These are phyloP conservation scores for Leccinum broughii DNA, from an alignment of 768 basidiomycete genomes.

Conservation along the genomic window DNA sequence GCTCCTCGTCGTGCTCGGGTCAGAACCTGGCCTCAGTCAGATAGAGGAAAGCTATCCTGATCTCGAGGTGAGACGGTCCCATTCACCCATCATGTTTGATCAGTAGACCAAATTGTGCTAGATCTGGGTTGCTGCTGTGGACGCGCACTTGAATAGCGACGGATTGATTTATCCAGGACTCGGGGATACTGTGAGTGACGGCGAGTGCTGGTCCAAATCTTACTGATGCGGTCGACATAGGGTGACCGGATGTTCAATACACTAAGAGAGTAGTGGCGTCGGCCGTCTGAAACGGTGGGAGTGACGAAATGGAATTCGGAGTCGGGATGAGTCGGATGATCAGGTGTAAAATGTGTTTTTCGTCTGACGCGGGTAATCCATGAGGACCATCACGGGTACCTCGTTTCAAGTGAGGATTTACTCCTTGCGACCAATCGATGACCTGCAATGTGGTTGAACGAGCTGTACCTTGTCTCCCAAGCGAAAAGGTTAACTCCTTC, in stretches of 20 bases:
- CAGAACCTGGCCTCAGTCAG: conserved; percentile 66
- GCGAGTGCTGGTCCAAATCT: background rate
- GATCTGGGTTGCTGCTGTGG: conserved; percentile 89
- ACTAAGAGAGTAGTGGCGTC: conserved; percentile 37
- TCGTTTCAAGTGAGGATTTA: background rate
- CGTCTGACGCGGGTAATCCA: background rate
- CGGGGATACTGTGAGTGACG: conserved; percentile 75
- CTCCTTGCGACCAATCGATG: too few relatives aligned
- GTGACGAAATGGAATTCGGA: background rate
- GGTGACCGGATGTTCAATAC: conserved; percentile 88
- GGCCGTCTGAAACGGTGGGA: background rate
- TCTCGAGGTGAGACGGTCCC: conserved; percentile 58
- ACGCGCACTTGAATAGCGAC: conserved; percentile 64
- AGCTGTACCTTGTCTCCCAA: background rate
- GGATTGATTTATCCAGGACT: conserved; percentile 90
- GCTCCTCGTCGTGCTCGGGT: conserved; percentile 86
- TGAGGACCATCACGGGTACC: background rate
- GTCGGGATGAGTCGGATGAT: background rate
- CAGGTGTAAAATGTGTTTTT: background rate
- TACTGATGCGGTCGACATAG: conserved; percentile 38
- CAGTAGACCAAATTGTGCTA: conserved; percentile 29
- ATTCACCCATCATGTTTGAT: background rate
- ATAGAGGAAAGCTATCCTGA: conserved; percentile 71
- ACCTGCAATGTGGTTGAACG: too few relatives aligned
- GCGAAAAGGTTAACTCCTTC: background rate